Percentiles rank a stretch among this genome's conserved stretches.
phyloP scores from a whole-genome alignment of 202 grass and related monocot species.

The Zizania palustris region DNA sequence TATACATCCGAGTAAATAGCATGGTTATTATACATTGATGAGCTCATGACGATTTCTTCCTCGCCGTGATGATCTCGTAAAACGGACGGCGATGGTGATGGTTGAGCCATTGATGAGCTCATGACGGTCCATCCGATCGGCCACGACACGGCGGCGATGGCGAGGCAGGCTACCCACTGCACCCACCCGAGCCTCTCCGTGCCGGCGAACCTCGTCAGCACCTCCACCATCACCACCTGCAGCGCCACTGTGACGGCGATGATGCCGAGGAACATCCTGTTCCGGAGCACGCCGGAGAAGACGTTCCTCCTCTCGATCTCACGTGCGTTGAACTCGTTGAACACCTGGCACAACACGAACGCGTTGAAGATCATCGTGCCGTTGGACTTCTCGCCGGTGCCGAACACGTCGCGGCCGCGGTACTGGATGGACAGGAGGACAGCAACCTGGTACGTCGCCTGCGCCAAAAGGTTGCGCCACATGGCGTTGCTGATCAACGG shows the following conservation, averaged over 20 bases:
- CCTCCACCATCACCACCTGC: constrained; percentile 84
- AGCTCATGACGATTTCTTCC: constrained; percentile 28
- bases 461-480: constrained; percentile 81
- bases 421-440: constrained; percentile 66
- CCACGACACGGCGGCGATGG: constrained; percentile 73
- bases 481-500: constrained; percentile 82
- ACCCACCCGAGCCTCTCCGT: constrained; percentile 59
- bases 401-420: constrained; percentile 38
- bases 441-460: constrained; percentile 66
- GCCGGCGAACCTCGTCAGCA: constrained; percentile 69
- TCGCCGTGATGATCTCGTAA: too few species aligned
- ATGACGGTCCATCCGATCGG: constrained; percentile 74
- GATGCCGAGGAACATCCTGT: constrained; percentile 73
- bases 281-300: constrained; percentile 61
- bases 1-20: too few species aligned
- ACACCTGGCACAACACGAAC: constrained; percentile 85
- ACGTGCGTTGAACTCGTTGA: constrained; percentile 85
- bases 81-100: too few species aligned
- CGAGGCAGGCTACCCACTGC: constrained; percentile 68
- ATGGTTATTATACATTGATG: too few species aligned
- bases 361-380: constrained; percentile 84
- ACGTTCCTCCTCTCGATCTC: constrained; percentile 79
- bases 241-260: constrained; percentile 54
- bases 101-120: too few species aligned
- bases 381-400: constrained; percentile 48